phyloP scores from a whole-genome alignment of 73 alveolate genomes.

The Tetrahymena malaccensis region DNA sequence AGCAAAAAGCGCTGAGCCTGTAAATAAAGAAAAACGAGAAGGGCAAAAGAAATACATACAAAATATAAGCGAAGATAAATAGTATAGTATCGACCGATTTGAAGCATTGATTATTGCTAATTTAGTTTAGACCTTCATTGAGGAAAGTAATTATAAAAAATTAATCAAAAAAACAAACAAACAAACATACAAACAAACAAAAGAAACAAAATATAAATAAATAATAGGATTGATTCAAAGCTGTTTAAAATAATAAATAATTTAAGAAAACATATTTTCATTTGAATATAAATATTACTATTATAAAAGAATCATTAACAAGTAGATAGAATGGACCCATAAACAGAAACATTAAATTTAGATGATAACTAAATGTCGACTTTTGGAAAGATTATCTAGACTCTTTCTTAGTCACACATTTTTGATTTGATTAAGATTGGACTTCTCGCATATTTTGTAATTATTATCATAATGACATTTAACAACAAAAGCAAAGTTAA shows the following conservation, averaged over 20 bases:
- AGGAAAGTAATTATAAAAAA: neutral
- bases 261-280: neutral
- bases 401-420: neutral
- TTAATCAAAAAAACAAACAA: neutral
- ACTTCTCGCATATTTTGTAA: neutral
- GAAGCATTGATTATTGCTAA: neutral
- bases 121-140: neutral
- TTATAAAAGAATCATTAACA: neutral
- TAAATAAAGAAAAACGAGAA: neutral
- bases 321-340: neutral
- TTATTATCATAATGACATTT: neutral
- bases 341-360: neutral
- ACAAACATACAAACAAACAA: neutral
- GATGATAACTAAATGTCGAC: neutral
- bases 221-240: neutral
- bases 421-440: neutral
- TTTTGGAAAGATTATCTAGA: neutral
- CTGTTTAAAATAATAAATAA: neutral
- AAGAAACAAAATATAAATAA: neutral
- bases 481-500: neutral
- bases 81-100: neutral
- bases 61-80: neutral
- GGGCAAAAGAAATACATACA: neutral
- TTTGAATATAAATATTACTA: neutral
- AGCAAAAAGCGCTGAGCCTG: neutral